Evolutionary conservation across 1,284 basidiomycete genomes (phyloP).

Genomic region (Cryptococcus sp.): DNA sequence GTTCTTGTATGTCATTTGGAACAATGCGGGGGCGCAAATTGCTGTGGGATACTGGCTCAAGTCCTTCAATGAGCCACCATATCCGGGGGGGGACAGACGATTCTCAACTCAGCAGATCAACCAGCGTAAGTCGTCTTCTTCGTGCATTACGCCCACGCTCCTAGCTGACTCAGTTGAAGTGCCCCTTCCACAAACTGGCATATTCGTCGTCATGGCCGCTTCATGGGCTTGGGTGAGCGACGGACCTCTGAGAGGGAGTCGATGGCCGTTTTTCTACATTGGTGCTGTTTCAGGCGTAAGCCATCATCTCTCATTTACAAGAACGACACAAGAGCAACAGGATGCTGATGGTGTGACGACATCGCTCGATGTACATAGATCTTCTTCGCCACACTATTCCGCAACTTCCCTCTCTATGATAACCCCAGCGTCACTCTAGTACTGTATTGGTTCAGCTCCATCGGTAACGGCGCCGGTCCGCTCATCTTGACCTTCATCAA

Average conservation of each 20-base stretch:
- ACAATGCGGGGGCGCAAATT: constrained; percentile 28
- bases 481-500: constrained; percentile 35
- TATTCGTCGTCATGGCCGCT: constrained; percentile 31
- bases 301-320: neutral
- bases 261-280: constrained; percentile 39
- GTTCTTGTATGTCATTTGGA: constrained; percentile 35
- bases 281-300: constrained; percentile 28
- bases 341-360: neutral
- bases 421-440: constrained; percentile 27
- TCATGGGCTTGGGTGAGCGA: constrained; percentile 39
- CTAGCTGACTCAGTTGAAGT: constrained; percentile 14
- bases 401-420: constrained; percentile 31
- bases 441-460: constrained; percentile 28
- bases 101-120: constrained; percentile 13
- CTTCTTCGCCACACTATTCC: constrained; percentile 24
- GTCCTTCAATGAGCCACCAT: constrained; percentile 37
- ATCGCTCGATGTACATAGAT: constrained; percentile 6
- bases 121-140: constrained; percentile 2
- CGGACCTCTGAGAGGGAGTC: constrained; percentile 27
- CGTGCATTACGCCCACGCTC: no score
- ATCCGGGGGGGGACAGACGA: constrained; percentile 25
- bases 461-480: constrained; percentile 20
- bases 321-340: no score
- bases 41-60: constrained; percentile 43
- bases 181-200: constrained; percentile 29